Evolutionary conservation across 495 filamentous ascomycete genomes (phyloP).

Genomic region (Xylaria cubensis): DNA sequence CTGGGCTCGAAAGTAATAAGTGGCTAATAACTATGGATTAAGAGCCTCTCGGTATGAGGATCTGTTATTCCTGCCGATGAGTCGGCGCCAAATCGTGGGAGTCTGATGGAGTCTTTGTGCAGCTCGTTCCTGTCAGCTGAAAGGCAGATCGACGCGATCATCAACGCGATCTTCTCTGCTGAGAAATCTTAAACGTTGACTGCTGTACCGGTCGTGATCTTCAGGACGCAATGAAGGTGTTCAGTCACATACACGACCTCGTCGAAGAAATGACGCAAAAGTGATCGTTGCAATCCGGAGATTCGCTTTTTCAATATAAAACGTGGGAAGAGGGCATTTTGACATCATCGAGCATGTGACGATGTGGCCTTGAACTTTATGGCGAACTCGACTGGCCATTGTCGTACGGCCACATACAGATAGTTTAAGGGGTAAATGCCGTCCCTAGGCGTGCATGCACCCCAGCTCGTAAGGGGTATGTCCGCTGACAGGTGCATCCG

Average conservation of each 20-base stretch:
- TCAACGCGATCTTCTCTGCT: slow-evolving; percentile 23
- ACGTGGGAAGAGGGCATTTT: slow-evolving; percentile 1
- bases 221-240: slow-evolving; percentile 3
- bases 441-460: not conserved
- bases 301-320: not conserved
- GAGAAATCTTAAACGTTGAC: slow-evolving; percentile 12
- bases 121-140: not conserved
- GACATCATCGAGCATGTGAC: slow-evolving; percentile 23
- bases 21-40: slow-evolving; percentile 17
- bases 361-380: not conserved
- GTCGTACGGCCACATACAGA: not conserved
- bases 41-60: slow-evolving; percentile 5
- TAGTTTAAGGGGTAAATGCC: slow-evolving; percentile 17
- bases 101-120: not conserved
- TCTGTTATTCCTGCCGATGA: not conserved
- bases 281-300: not conserved
- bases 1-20: slow-evolving; percentile 1
- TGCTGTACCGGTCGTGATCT: slow-evolving; percentile 1
- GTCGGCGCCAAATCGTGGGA: not conserved
- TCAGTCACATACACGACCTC: not conserved
- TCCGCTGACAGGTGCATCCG: slow-evolving; percentile 7
- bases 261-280: not conserved
- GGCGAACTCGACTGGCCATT: not conserved
- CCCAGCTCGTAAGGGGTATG: not conserved
- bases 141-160: slow-evolving; percentile 23